phyloP scores from a whole-genome alignment of 1,139 yeast genomes.

The Suzukiozyma palmioleophila region DNA sequence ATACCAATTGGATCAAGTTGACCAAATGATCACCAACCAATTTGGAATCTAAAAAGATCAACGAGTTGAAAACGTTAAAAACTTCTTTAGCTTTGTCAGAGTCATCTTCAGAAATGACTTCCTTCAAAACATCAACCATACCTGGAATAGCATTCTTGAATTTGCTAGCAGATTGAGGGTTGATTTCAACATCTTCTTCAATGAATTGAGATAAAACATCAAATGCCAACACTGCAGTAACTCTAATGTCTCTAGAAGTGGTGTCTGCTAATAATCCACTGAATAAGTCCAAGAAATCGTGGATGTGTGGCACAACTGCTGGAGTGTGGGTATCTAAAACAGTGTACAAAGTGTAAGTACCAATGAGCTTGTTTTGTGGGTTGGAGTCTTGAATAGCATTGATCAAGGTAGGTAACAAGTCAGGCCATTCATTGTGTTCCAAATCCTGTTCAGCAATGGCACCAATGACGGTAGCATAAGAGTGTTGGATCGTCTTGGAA shows the following conservation, averaged over 20 bases:
- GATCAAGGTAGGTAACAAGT: conserved; percentile 67
- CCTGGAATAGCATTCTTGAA: conserved; percentile 72
- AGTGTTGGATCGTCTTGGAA: conserved; percentile 74
- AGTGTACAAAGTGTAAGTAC: conserved; percentile 74
- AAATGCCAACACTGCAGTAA: conserved; percentile 78
- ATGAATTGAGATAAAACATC: conserved; percentile 71
- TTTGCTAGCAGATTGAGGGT: conserved; percentile 47
- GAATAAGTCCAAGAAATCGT: conserved; percentile 68
- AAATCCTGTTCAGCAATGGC: conserved; percentile 79
- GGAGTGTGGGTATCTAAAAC: conserved; percentile 72
- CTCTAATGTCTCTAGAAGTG: conserved; percentile 68
- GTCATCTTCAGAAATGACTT: conserved; percentile 68
- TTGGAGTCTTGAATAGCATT: conserved; percentile 58
- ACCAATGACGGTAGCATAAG: conserved; percentile 84
- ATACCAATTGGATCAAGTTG: conserved; percentile 65
- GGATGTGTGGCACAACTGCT: conserved; percentile 57
- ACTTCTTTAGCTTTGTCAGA: conserved; percentile 67
- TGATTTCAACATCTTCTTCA: conserved; percentile 47
- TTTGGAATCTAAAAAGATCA: conserved; percentile 71
- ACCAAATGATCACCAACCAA: conserved; percentile 75
- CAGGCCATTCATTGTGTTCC: conserved; percentile 66
- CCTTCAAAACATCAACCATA: conserved; percentile 78
- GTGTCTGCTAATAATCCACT: conserved; percentile 63
- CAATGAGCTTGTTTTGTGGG: conserved; percentile 72
- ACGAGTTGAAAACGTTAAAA: conserved; percentile 81